phyloP scores from a whole-genome alignment of 2,329 filamentous ascomycete genomes.

The Fusarium neocosmosporiellum region DNA sequence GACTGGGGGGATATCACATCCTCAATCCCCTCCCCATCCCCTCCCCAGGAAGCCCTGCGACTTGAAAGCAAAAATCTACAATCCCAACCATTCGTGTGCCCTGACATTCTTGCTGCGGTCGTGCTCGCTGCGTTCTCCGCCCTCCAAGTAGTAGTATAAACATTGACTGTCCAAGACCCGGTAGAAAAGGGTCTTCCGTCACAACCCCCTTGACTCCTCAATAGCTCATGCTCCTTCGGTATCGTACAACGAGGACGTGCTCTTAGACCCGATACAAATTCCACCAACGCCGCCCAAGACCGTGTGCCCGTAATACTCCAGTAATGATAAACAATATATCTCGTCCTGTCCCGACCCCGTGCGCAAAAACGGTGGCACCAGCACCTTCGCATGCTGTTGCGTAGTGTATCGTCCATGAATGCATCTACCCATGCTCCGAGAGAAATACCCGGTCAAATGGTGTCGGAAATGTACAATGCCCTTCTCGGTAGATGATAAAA shows the following conservation, averaged over 20 bases:
- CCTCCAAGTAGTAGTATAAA: conserved; percentile 7
- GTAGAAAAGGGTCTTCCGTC: conserved; percentile 3
- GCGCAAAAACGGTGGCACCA: conserved; percentile 36
- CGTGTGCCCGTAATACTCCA: conserved; percentile 44
- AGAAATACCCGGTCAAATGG: conserved; percentile 37
- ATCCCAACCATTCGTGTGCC: conserved; percentile 26
- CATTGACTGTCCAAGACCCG: conserved; percentile 22
- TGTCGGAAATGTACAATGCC: conserved; percentile 43
- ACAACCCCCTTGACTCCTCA: conserved; percentile 7
- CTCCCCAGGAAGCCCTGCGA: conserved; percentile 37
- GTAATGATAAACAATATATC: conserved; percentile 39
- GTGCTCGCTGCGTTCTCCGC: conserved; percentile 8
- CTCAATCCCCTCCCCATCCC: neutral
- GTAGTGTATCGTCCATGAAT: conserved; percentile 39
- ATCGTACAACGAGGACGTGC: conserved; percentile 47
- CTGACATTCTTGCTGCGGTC: conserved; percentile 13
- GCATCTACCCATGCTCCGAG: conserved; percentile 35
- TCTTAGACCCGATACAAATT: conserved; percentile 41
- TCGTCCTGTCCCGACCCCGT: conserved; percentile 31
- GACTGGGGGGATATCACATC: conserved; percentile 11
- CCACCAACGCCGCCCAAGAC: conserved; percentile 44
- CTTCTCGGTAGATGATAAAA: conserved; percentile 36
- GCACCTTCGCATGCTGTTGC: conserved; percentile 34
- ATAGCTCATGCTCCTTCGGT: conserved; percentile 40
- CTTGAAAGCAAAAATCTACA: conserved; percentile 41